Base-by-base conservation (phyloP, 1,284 basidiomycete genomes). In the Apiotrichum mycotoxinovorans region DNA sequence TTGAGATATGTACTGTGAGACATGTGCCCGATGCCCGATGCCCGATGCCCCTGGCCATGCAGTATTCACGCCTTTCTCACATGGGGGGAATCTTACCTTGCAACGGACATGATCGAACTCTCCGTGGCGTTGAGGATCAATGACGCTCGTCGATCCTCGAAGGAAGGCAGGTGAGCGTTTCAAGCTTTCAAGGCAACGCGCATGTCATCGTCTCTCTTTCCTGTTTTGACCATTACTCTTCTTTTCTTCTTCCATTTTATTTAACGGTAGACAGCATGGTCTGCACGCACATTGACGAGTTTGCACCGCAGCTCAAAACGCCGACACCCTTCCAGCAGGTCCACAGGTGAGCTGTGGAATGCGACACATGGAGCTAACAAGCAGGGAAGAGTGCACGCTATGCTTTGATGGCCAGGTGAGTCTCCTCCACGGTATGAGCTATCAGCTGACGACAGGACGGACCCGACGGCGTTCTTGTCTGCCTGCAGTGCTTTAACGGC, bases 381-480 rank as follows among this genome's bases (percentile, higher is more conserved):
- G 18, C 54, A 78, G 76, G 30, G 76, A 78, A 55, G 76, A 78
- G 60, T 78, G 76, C 57, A 96, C 94, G 0, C 90, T 94, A 59
- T 98, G 95, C 76, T 98, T 98, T 73, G 94, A 98, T 74, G 86
- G 85, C 68, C 91, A 95, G 83, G 92, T 88, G 26, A 66, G 69
- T 52, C 30, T 23, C 14, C 10, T 26, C 2, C 20, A 18, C 30
- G 12, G 10, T n/a, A 2, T 10, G 4, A n/a, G 40, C 55, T n/a
- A 2, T 10, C 14, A n/a, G 40, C 55, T 58, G 14, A 63, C 49
- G 12, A 14, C 67, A 92, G 87, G 90, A 93, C 70, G 78, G 79
- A 17, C 81, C 84, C 0, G 76, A 81, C 15, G 95, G 95, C 14
- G 80, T 98, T 57, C 87, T 97, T 63, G 89, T 98, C 49, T 98